Evolutionary conservation across 1,139 yeast genomes (phyloP).

Genomic region (Pichia sp.): DNA sequence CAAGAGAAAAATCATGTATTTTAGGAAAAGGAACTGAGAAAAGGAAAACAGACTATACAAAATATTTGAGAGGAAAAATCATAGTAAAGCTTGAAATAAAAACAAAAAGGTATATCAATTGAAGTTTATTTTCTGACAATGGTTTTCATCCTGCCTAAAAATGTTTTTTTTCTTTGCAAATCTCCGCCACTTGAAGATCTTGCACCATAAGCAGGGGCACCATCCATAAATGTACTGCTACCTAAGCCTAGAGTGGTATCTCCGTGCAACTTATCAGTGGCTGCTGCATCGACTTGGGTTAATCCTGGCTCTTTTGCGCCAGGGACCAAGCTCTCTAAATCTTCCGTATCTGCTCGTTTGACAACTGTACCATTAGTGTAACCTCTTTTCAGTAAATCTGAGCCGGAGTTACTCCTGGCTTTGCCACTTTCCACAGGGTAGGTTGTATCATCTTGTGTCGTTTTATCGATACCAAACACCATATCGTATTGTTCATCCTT

Average conservation of each 20-base stretch:
- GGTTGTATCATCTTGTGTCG: slow-evolving; percentile 12
- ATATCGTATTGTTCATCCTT: slow-evolving; percentile 55
- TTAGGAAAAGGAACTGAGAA: background rate
- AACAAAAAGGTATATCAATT: background rate
- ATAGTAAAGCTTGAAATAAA: slow-evolving; percentile 1
- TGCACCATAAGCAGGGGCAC: slow-evolving; percentile 86
- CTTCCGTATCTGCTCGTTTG: slow-evolving; percentile 27
- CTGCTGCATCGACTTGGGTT: slow-evolving; percentile 64
- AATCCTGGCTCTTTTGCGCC: slow-evolving; percentile 49
- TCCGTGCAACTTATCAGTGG: slow-evolving; percentile 71
- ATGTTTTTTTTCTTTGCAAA: slow-evolving; percentile 70
- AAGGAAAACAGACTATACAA: slow-evolving; percentile 1
- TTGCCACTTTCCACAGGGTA: slow-evolving; percentile 1
- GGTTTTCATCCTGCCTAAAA: slow-evolving; percentile 82
- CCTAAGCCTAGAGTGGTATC: slow-evolving; percentile 84
- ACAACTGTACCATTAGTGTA: slow-evolving; percentile 32
- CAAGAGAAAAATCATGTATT: background rate
- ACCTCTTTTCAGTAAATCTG: slow-evolving; percentile 12
- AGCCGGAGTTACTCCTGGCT: slow-evolving; percentile 13
- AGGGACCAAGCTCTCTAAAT: slow-evolving; percentile 17
- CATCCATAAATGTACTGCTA: slow-evolving; percentile 86
- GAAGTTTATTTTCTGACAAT: slow-evolving; percentile 34
- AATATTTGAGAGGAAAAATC: background rate
- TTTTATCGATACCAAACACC: slow-evolving; percentile 49
- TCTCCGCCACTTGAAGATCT: slow-evolving; percentile 28